A percentile compares a stretch with the other conserved stretches of the same genome.
Conservation (phyloP, 1,139 yeast species). For the Pichia sp. region DNA sequence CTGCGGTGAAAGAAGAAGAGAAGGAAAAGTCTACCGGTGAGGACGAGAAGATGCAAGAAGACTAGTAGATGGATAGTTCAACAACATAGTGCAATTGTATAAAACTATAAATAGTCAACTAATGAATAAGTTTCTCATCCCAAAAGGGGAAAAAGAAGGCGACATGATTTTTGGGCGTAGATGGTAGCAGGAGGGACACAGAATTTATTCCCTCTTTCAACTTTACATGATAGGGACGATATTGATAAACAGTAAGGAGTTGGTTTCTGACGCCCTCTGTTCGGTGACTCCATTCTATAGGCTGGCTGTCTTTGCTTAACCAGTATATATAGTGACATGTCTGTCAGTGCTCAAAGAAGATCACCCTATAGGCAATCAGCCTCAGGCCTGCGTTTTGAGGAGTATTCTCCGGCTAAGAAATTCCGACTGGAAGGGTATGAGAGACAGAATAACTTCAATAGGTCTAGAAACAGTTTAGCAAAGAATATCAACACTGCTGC, state of each 20-base stretch:
- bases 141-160: neutral
- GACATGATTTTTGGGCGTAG: neutral
- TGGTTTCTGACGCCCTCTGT: neutral
- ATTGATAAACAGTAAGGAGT: neutral
- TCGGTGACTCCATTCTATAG: neutral
- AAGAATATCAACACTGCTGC: neutral
- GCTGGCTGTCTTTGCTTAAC: neutral
- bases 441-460: neutral
- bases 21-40: constrained; percentile 17
- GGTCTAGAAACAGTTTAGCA: neutral
- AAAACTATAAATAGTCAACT: neutral
- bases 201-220: neutral
- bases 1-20: constrained; percentile 15
- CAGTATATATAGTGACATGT: neutral
- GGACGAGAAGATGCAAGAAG: constrained; percentile 25
- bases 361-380: neutral
- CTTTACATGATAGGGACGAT: neutral
- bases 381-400: neutral
- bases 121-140: neutral
- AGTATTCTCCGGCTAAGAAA: constrained; percentile 3
- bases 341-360: constrained; percentile 4
- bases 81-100: neutral
- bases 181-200: neutral
- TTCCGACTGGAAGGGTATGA: neutral
- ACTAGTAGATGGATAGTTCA: neutral